phyloP scores from a whole-genome alignment of 768 basidiomycete species.

The Phlebiopsis flavidoalba region DNA sequence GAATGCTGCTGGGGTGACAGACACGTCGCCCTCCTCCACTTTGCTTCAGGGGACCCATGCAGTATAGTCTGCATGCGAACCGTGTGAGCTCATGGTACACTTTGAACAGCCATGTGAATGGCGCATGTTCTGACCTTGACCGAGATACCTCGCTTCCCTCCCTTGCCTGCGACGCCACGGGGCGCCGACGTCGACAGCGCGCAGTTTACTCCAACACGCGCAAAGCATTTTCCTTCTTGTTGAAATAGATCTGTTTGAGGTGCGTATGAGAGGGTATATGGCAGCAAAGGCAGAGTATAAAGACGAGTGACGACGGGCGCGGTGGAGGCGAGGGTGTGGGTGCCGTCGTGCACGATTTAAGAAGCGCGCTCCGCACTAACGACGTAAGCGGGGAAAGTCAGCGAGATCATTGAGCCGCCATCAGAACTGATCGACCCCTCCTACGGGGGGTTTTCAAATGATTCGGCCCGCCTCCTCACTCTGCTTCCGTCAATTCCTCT shows the following conservation, averaged over 20 bases:
- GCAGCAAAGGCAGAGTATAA: background rate
- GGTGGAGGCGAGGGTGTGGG: background rate
- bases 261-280: background rate
- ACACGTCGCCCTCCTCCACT: slow-evolving; percentile 73
- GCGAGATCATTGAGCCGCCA: slow-evolving; percentile 1
- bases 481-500: background rate
- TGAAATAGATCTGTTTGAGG: background rate
- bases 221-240: slow-evolving; percentile 16
- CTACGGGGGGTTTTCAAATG: too few relatives aligned
- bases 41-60: slow-evolving; percentile 92
- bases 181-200: slow-evolving; percentile 13
- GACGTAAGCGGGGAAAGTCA: slow-evolving; percentile 14
- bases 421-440: background rate
- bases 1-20: slow-evolving; percentile 82
- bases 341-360: background rate
- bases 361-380: slow-evolving; percentile 9
- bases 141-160: slow-evolving; percentile 22
- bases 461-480: background rate
- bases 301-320: background rate
- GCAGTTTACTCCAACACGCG: slow-evolving; percentile 17
- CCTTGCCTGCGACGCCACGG: slow-evolving; percentile 9
- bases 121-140: slow-evolving; percentile 25
- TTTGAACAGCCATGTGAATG: background rate
- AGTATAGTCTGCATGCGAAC: slow-evolving; percentile 58
- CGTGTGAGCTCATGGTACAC: background rate